phyloP scores from a whole-genome alignment of 768 basidiomycete species.

The Lentinula sp. region DNA sequence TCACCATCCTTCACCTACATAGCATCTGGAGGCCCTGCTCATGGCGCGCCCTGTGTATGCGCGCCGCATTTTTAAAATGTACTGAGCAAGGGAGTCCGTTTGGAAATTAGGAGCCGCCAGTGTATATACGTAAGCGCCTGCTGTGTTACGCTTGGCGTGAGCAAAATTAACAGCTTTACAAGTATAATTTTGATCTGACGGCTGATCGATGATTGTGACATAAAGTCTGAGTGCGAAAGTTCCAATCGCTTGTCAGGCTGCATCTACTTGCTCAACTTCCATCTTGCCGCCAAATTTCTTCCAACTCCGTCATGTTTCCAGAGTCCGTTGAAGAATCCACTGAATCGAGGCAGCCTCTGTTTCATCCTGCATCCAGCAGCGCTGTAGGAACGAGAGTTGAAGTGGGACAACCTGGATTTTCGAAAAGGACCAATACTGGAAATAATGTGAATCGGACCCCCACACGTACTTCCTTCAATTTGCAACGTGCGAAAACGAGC shows the following conservation, averaged over 20 bases:
- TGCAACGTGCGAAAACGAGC: slow-evolving; percentile 15
- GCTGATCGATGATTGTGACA: no score
- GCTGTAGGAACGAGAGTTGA: neutral
- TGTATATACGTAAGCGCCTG: no score
- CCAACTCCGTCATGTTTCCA: neutral
- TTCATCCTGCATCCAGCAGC: neutral
- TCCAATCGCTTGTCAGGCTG: neutral
- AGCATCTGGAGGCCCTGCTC: no score
- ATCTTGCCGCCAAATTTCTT: neutral
- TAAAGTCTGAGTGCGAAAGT: no score
- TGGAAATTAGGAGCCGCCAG: no score
- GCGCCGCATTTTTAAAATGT: no score
- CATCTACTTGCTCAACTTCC: neutral
- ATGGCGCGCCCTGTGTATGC: no score
- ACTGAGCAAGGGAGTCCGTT: no score
- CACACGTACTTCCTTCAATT: slow-evolving; percentile 6
- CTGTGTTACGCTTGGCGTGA: no score
- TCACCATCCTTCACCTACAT: no score
- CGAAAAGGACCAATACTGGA: neutral
- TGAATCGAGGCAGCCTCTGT: neutral
- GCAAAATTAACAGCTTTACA: no score
- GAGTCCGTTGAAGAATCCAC: neutral
- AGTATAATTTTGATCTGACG: no score
- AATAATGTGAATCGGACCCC: neutral
- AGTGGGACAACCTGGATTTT: neutral